A percentile compares a stretch with the other conserved stretches of the same genome.
Conservation (phyloP, 176 grass and related monocot species). For the Juncus inflexus region DNA sequence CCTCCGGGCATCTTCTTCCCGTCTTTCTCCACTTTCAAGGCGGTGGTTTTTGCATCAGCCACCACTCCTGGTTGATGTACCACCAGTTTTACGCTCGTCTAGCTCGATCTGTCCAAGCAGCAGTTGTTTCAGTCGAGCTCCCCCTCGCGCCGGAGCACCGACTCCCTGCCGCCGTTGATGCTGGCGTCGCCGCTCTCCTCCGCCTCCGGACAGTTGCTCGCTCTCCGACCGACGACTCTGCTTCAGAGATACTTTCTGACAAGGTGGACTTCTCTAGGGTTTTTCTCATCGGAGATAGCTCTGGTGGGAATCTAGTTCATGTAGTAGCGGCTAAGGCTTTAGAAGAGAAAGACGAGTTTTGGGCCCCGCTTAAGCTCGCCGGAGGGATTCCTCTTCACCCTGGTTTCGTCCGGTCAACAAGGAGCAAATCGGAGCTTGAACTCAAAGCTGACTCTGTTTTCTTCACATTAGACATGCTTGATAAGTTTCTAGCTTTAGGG, state of each 20-base stretch:
- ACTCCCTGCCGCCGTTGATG: slow-evolving; percentile 48
- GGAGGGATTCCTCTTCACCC: slow-evolving; percentile 76
- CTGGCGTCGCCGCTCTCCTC: slow-evolving; percentile 41
- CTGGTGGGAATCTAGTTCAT: slow-evolving; percentile 76
- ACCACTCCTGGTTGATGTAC: slow-evolving; percentile 67
- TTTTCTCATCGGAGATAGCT: slow-evolving; percentile 87
- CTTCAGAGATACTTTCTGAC: slow-evolving; percentile 30
- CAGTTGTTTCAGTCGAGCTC: slow-evolving; percentile 54
- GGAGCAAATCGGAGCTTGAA: slow-evolving; percentile 75
- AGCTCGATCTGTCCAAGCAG: slow-evolving; percentile 40
- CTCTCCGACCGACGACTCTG: slow-evolving; percentile 10
- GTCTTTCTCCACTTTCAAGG: slow-evolving; percentile 73
- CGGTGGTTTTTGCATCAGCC: slow-evolving; percentile 85
- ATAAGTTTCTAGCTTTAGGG: slow-evolving; percentile 54
- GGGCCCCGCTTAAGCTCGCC: slow-evolving; percentile 47
- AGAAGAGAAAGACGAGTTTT: slow-evolving; percentile 7
- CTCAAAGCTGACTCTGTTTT: slow-evolving; percentile 45
- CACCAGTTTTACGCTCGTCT: slow-evolving; percentile 75
- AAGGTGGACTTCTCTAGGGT: slow-evolving; percentile 52
- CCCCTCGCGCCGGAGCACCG: slow-evolving; percentile 66
- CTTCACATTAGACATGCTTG: slow-evolving; percentile 83
- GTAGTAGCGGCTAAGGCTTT: slow-evolving; percentile 34
- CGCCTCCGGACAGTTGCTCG: slow-evolving; percentile 41
- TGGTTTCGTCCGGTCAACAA: slow-evolving; percentile 57
- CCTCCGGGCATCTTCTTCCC: slow-evolving; percentile 20